Evolutionary conservation across 2,329 filamentous ascomycete species (phyloP), one percentile per base, ranked within the genome.

Genomic region (Xylaria sp.): DNA sequence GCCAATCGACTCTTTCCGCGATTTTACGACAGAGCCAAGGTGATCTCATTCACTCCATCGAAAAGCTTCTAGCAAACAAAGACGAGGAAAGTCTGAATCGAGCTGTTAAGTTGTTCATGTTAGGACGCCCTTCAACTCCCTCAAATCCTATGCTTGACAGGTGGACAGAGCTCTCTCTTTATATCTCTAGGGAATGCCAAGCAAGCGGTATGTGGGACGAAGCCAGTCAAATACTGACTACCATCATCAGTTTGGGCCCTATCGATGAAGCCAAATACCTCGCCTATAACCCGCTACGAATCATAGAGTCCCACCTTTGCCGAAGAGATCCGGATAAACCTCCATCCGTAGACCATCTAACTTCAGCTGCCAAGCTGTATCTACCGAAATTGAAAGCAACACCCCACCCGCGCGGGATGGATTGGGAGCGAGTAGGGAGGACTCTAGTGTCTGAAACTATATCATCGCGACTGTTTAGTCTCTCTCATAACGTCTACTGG

Each of bases 261-360:
- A 59, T 83, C 1, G 69, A 76, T 18, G 79, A 81, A 68, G 71
- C 60, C 8, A 68, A 73, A 15, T 84, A 79, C 53, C 78, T 79
- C 58, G 75, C 73, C n/a, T 77, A 80, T 67, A 58, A 78, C 0
- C 81, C 82, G 8, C 48, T 80, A 2, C 20, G 70, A 1, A 70
- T 83, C 10, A 77, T 83, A 41, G 69, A 78, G 4, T 73, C 67
- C 7, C 66, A 77, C 25, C 67, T 79, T 32, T 62, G 63, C 15
- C 72, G 62, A 41, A 64, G 28, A 25, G 61, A 72, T 34, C 25
- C 58, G 7, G 39, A 70, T 23, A 60, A 53, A 9, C 50, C 57
- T 28, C 66, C 59, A 56, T 55, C 34, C 30, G 34, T 28, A 6
- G 52, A 70, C 60, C 48, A 60, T 58, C 28, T 79, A 41, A 65